Conservation (phyloP, 1,284 basidiomycete genomes). For the Ceratorhiza oryzae-sativae region DNA sequence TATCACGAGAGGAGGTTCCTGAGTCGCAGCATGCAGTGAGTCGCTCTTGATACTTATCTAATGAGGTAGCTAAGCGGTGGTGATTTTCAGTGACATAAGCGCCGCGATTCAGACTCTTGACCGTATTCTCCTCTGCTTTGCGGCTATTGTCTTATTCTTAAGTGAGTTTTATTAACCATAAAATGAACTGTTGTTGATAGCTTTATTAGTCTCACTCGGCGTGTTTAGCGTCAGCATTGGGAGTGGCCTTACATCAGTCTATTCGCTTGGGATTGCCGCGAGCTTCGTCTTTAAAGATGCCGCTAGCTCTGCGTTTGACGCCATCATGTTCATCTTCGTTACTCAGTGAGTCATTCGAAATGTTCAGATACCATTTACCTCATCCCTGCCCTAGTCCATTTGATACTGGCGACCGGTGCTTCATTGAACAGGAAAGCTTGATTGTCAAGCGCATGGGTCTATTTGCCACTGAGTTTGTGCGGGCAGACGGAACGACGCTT, state of each 20-base stretch:
- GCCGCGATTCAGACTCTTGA: constrained; percentile 69
- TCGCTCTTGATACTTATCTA: background rate
- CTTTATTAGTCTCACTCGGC: constrained; percentile 60
- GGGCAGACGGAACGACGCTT: constrained; percentile 58
- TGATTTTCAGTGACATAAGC: constrained; percentile 71
- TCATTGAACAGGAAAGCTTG: constrained; percentile 73
- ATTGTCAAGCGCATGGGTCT: constrained; percentile 79
- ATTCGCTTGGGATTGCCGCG: constrained; percentile 63
- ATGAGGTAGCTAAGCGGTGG: too few species aligned
- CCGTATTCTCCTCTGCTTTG: constrained; percentile 66
- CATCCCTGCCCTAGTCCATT: constrained; percentile 60
- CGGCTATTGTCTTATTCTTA: constrained; percentile 70
- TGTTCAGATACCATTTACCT: too few species aligned
- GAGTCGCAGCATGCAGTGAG: constrained; percentile 65
- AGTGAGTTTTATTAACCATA: constrained; percentile 45
- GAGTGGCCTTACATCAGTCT: constrained; percentile 45
- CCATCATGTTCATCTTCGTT: constrained; percentile 80
- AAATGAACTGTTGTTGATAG: background rate
- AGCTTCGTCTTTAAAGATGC: constrained; percentile 80
- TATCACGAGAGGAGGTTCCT: constrained; percentile 78
- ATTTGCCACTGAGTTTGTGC: constrained; percentile 56
- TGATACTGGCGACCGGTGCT: constrained; percentile 77
- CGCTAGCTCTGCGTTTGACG: constrained; percentile 72
- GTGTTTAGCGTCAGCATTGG: constrained; percentile 71
- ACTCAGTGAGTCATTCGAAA: constrained; percentile 63